Base-by-base conservation (phyloP, 2,329 filamentous ascomycete species). In the Pseudogymnoascus verrucosus region DNA sequence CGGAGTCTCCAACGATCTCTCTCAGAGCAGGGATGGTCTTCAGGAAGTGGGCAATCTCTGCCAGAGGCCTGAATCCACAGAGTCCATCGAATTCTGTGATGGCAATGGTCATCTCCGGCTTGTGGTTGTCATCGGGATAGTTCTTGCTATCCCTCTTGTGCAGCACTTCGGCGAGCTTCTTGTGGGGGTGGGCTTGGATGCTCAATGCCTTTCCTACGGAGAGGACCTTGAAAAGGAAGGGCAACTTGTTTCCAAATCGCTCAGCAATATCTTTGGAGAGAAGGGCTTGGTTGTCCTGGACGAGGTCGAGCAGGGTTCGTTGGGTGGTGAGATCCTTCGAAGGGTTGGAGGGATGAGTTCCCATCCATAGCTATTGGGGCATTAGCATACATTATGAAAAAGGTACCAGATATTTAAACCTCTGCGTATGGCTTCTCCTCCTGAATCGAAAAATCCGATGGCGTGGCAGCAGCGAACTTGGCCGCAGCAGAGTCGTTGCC, bases 41-140 rank as follows among this genome's bases (percentile, higher is more conserved):
- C 7, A 79, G 80, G 75, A 98, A 98, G 74, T 96, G 90, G 0
- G 86, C 82, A 67, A 98, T 95, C 77, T 99, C 93, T 4, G 78
- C 80, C 21, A 97, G 80, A 0, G 95, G 95, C 8, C 95, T 86
- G 81, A 99, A 99, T 36, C 95, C 95, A 72, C 95, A 99, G 36
- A 99, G 84, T 0, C 95, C 95, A 74, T 98, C 93, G 69, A 99
- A 99, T 0, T 91, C 89, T 0, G 95, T 98, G 71, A 99, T 89
- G 66, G 95, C 95, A 75, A 99, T 96, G 67, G 95, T 93, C 95
- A 99, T 99, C 78, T 99, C 95, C 36, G 95, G 95, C 79, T 99
- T 99, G 82, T 99, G 95, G 79, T 99, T 99, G 80, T 98, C 93
- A 80, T 99, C 92, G 64, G 93, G 95, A 74, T 99, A 99, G 80